Evolutionary conservation across 148 eudicot species (phyloP).

Genomic region (Selenicereus undatus): DNA sequence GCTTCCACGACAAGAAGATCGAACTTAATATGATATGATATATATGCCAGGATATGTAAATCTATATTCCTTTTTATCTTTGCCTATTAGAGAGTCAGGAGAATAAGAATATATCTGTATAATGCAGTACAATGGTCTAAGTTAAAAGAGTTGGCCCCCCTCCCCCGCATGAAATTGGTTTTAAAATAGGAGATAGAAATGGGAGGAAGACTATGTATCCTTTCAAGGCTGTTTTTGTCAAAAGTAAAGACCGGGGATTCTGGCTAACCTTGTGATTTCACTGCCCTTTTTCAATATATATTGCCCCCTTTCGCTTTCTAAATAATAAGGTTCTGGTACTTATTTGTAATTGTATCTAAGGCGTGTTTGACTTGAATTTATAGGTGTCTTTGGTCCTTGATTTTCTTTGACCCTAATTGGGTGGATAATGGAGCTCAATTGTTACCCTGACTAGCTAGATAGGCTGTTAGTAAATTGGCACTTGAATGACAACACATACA

Average conservation of each 20-base stretch:
- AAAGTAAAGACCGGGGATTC: constrained; percentile 26
- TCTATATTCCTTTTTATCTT: too few relatives aligned
- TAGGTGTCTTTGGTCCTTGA: constrained; percentile 18
- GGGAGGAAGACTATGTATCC: not conserved
- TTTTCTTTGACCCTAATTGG: not conserved
- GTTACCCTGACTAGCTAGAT: not conserved
- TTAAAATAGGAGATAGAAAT: not conserved
- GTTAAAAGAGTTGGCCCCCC: not conserved
- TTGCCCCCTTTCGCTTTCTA: not conserved
- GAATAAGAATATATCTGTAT: too few relatives aligned
- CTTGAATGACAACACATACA: not conserved
- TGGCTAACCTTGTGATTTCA: not conserved
- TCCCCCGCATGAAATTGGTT: not conserved
- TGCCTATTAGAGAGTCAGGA: not conserved
- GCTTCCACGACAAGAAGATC: not conserved
- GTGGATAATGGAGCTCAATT: not conserved
- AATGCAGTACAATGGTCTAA: too few relatives aligned
- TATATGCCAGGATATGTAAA: too few relatives aligned
- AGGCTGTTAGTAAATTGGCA: not conserved
- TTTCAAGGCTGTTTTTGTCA: constrained; percentile 16
- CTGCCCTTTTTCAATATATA: constrained; percentile 13
- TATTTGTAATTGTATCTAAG: constrained; percentile 2
- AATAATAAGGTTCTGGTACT: too few relatives aligned
- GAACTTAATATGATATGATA: too few relatives aligned
- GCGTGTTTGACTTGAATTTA: constrained; percentile 28